These are phyloP conservation scores for Pilaira anomala DNA, from an alignment of 192 early-diverging fungal species.

Conservation along the genomic window DNA sequence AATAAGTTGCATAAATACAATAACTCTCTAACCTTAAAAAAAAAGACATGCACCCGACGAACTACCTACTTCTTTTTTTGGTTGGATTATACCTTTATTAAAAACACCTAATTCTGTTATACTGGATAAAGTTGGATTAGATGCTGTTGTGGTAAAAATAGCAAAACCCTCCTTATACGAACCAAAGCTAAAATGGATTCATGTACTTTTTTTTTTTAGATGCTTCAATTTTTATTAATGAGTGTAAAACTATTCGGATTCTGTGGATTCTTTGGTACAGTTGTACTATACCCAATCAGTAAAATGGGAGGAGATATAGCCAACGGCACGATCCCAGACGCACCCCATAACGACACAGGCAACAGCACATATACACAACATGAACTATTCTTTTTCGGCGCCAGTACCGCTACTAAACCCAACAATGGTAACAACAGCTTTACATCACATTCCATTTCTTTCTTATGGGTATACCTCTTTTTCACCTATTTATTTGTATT, in stretches of 20 bases:
- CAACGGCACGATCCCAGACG: constrained; percentile 25
- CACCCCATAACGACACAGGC: constrained; percentile 6
- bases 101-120: constrained; percentile 41
- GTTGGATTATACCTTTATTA: constrained; percentile 51
- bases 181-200: not conserved
- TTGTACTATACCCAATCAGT: constrained; percentile 49
- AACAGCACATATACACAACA: not conserved
- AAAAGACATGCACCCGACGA: constrained; percentile 46
- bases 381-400: too few relatives aligned
- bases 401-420: not conserved
- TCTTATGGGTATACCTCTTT: constrained; percentile 37
- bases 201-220: constrained; percentile 37
- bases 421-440: not conserved
- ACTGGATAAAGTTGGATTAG: constrained; percentile 52
- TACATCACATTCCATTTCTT: constrained; percentile 2
- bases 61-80: constrained; percentile 44
- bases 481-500: constrained; percentile 57
- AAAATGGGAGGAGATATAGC: constrained; percentile 30
- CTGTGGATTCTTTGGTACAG: constrained; percentile 45
- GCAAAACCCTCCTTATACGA: not conserved
- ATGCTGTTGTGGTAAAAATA: constrained; percentile 51
- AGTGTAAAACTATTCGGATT: constrained; percentile 45
- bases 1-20: not conserved
- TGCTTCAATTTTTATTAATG: constrained; percentile 53
- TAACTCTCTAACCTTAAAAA: too few relatives aligned